Percentiles rank a stretch among this genome's conserved stretches.
phyloP scores from a whole-genome alignment of 371 early-diverging fungal species.

The Mucor velutinosus region DNA sequence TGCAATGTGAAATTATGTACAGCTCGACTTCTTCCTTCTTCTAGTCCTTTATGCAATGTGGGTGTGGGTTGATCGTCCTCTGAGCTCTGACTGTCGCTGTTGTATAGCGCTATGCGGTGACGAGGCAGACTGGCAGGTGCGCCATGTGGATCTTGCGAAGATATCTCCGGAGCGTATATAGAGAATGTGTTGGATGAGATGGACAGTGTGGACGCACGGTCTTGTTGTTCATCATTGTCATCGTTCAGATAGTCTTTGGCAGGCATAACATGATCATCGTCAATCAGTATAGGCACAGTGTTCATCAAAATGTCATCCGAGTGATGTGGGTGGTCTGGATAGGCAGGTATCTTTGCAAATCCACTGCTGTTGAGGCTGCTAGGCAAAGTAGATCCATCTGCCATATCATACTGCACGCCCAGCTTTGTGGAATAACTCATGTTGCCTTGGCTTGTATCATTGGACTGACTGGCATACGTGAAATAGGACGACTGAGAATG shows the following conservation, averaged over 20 bases:
- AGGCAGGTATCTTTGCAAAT: slow-evolving; percentile 22
- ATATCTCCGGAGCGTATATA: neutral
- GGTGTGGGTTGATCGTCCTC: neutral
- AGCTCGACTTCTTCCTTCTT: slow-evolving; percentile 22
- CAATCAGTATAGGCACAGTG: neutral
- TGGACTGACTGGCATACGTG: neutral
- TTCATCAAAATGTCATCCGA: neutral
- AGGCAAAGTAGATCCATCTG: slow-evolving; percentile 11
- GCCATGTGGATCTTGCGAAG: neutral
- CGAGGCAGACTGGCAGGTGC: neutral
- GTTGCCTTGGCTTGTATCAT: neutral
- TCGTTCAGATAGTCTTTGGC: neutral
- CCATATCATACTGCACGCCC: neutral
- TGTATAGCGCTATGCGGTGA: slow-evolving; percentile 11
- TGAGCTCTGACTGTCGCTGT: neutral
- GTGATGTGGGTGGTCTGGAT: neutral
- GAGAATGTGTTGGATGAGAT: slow-evolving; percentile 26
- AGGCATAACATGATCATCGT: neutral
- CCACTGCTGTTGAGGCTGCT: slow-evolving; percentile 28
- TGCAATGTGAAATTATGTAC: slow-evolving; percentile 17
- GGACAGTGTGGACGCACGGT: slow-evolving; percentile 21
- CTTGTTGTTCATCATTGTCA: neutral
- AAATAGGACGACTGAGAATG: slow-evolving; percentile 41
- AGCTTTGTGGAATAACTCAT: neutral
- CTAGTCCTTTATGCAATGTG: neutral